Percentiles rank a stretch among this genome's conserved stretches.
Evolutionary conservation across 2,329 filamentous ascomycete species (phyloP).

Genomic region (Aspergillus aculeatus): DNA sequence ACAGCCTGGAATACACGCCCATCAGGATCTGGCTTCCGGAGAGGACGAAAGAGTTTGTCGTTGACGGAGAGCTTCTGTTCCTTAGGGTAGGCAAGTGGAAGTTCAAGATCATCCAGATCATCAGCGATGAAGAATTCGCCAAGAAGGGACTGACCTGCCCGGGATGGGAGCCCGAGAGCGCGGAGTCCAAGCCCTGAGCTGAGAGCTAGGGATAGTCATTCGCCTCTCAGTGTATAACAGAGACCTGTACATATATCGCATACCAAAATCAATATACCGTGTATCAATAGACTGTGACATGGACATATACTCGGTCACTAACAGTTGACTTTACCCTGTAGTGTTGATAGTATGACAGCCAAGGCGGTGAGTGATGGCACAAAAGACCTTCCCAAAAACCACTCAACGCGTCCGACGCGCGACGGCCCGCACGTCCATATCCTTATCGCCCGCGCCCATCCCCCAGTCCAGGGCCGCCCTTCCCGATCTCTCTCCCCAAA

Average conservation of each 20-base stretch:
- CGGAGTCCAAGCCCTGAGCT: background rate
- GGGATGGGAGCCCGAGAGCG: conserved; percentile 47
- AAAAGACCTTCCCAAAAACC: conserved; percentile 9
- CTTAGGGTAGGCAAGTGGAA: conserved; percentile 61
- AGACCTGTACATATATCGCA: conserved; percentile 16
- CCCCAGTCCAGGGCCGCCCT: background rate
- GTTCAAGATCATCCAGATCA: conserved; percentile 56
- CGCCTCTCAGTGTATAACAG: conserved; percentile 12
- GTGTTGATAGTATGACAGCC: background rate
- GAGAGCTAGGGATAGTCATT: background rate
- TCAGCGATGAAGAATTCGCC: conserved; percentile 55
- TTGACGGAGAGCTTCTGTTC: conserved; percentile 54
- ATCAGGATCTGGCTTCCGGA: conserved; percentile 45
- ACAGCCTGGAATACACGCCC: conserved; percentile 51
- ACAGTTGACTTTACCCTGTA: no score
- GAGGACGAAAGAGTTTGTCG: conserved; percentile 49
- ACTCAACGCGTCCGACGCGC: conserved; percentile 42
- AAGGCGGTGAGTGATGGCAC: background rate
- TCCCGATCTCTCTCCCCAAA: conserved; percentile 1
- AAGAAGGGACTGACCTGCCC: conserved; percentile 47
- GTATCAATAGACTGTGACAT: background rate
- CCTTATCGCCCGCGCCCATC: conserved; percentile 6
- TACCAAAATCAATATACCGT: background rate
- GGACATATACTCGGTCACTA: background rate
- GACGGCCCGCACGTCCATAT: conserved; percentile 21